Evolutionary conservation across 176 grass and related monocot species (phyloP).

Genomic region (Juncus effusus): DNA sequence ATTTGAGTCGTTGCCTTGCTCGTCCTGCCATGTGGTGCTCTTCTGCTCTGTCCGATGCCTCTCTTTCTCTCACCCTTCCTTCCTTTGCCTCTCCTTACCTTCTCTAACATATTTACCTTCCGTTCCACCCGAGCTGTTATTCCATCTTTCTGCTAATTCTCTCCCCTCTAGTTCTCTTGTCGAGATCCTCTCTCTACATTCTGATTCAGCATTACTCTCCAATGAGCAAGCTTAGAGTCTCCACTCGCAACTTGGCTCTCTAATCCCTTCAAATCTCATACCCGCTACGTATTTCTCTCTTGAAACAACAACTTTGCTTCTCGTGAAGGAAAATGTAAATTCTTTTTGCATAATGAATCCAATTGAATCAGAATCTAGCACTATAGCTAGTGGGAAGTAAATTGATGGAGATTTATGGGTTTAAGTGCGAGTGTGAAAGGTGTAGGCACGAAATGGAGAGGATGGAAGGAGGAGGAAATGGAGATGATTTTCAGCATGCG

Average conservation of each 20-base stretch:
- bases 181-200: slow-evolving; percentile 38
- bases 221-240: slow-evolving; percentile 18
- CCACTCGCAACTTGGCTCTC: slow-evolving; percentile 37
- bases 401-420: slow-evolving; percentile 71
- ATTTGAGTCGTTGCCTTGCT: neutral
- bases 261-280: slow-evolving; percentile 35
- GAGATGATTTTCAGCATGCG: slow-evolving; percentile 55
- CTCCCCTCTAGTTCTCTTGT: slow-evolving; percentile 31
- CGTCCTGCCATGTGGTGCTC: slow-evolving; percentile 19
- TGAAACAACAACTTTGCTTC: slow-evolving; percentile 49
- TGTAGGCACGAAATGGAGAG: slow-evolving; percentile 49
- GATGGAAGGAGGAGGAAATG: slow-evolving; percentile 27
- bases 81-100: slow-evolving; percentile 36
- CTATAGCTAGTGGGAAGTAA: slow-evolving; percentile 29
- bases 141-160: slow-evolving; percentile 49
- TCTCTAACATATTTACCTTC: slow-evolving; percentile 5
- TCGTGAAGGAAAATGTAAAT: slow-evolving; percentile 59
- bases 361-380: slow-evolving; percentile 32
- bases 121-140: slow-evolving; percentile 35
- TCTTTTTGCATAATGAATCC: slow-evolving; percentile 80
- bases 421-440: slow-evolving; percentile 62
- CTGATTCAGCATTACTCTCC: slow-evolving; percentile 24
- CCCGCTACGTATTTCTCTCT: slow-evolving; percentile 33
- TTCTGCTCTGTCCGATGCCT: slow-evolving; percentile 42
- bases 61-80: slow-evolving; percentile 33